Base-by-base conservation (phyloP, 345 rosid genomes). In the Microthlaspi erraticum region DNA sequence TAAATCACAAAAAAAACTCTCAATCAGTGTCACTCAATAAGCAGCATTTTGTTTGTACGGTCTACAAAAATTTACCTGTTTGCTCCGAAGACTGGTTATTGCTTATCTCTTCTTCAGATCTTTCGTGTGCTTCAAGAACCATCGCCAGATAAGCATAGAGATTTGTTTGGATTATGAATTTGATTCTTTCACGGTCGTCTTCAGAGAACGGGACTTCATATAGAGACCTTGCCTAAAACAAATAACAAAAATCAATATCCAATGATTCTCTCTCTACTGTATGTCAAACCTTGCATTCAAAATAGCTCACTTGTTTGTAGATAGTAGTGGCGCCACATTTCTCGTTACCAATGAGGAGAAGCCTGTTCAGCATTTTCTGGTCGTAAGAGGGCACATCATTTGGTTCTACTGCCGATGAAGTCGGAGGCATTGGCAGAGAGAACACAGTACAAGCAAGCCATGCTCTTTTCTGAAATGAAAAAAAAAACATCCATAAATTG, bases 311-410 rank as follows among this genome's bases (percentile, higher is more conserved):
- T 85, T 93, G 93, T 79, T 91, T 93, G 79, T 86, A 89, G 60
- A 93, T 74, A 43, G 99, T 86, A 67, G 95, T 81, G 2, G 93
- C 84, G 74, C 99, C 99, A 29, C 95, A 88, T 59, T 88, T 88
- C 69, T 77, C 81, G 45, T 66, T 72, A 70, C 95, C 97, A 26
- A 91, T 82, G 48, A 94, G 85, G 75, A 94, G 90, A 77, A 89
- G 82, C 61, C 78, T 91, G 55, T 43, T 58, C 59, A 81, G 76
- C 60, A 12, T 55, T 69, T 78, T 81, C 49, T 73, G 79, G 38
- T 68, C 81, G 52, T 1, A 14, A 29, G 39, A 48, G 7, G 71
- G 75, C 13, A 13, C 53, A 48, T 56, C 79, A 44, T 14, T 66
- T 33, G 8, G 79, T 75, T 79, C 86, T 34, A 82, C 87, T 3